Evolutionary conservation across 257 asterid genomes (phyloP).

Genomic region (Scutellaria galericulata): DNA sequence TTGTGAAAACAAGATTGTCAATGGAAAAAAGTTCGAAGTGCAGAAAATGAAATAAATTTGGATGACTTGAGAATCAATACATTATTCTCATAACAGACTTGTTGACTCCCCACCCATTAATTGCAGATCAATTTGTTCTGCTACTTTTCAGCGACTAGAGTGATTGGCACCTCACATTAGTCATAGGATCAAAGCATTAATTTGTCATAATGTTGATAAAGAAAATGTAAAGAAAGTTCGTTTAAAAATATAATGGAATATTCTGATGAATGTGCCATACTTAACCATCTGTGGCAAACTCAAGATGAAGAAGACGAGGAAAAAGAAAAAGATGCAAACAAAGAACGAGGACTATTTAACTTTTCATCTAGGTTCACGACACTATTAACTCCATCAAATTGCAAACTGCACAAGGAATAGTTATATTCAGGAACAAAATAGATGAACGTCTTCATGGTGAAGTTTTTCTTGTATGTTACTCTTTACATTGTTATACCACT

Average conservation of each 20-base stretch:
- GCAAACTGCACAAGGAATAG: neutral
- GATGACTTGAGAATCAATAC: neutral
- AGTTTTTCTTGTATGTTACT: neutral
- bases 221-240: constrained; percentile 8
- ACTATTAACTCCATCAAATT: constrained; percentile 10
- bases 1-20: neutral
- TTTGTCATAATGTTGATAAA: neutral
- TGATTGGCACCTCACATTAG: neutral
- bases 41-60: neutral
- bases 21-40: neutral
- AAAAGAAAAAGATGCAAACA: neutral
- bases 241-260: neutral
- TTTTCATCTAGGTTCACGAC: neutral
- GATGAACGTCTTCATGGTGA: neutral
- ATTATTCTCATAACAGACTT: constrained; percentile 17
- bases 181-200: neutral
- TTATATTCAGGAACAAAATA: constrained; percentile 6
- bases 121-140: neutral
- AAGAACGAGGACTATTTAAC: neutral
- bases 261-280: neutral
- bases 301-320: neutral
- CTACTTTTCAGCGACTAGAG: constrained; percentile 5
- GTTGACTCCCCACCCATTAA: neutral
- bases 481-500: constrained; percentile 12
- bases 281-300: constrained; percentile 3